Percentiles rank a stretch among this genome's conserved stretches.
Conservation (phyloP, 441 rosid species). For the Raphanus hybrid region DNA sequence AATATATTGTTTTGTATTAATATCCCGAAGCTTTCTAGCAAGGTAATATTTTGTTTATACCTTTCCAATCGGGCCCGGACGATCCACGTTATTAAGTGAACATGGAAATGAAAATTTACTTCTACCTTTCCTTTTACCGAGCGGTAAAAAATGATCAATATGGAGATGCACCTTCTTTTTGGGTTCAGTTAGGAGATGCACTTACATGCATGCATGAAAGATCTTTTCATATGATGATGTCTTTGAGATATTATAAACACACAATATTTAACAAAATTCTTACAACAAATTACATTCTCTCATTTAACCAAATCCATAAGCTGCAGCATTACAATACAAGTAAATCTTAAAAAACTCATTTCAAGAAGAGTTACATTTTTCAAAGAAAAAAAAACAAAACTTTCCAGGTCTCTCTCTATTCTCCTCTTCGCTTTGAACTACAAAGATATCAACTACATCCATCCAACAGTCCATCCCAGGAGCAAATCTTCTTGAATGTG, state of each 20-base stretch:
- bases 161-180: too few relatives aligned
- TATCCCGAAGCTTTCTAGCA: too few relatives aligned
- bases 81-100: too few relatives aligned
- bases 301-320: constrained; percentile 12
- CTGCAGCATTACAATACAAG: constrained; percentile 14
- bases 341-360: constrained; percentile 21
- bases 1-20: too few relatives aligned
- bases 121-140: too few relatives aligned
- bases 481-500: constrained; percentile 57
- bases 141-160: too few relatives aligned
- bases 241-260: neutral
- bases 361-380: constrained; percentile 7
- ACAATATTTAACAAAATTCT: constrained; percentile 38
- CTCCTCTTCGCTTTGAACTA: constrained; percentile 17
- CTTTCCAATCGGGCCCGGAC: too few relatives aligned
- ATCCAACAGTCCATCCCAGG: constrained; percentile 92
- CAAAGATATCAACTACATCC: constrained; percentile 87
- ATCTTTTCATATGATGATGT: neutral
- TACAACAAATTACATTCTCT: constrained; percentile 29
- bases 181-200: constrained; percentile 22
- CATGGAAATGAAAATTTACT: too few relatives aligned
- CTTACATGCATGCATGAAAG: constrained; percentile 34
- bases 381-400: neutral
- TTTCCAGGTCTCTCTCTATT: too few relatives aligned
- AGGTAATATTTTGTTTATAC: too few relatives aligned